phyloP scores from a whole-genome alignment of 2,329 filamentous ascomycete species.

The Diaporthe australafricana region DNA sequence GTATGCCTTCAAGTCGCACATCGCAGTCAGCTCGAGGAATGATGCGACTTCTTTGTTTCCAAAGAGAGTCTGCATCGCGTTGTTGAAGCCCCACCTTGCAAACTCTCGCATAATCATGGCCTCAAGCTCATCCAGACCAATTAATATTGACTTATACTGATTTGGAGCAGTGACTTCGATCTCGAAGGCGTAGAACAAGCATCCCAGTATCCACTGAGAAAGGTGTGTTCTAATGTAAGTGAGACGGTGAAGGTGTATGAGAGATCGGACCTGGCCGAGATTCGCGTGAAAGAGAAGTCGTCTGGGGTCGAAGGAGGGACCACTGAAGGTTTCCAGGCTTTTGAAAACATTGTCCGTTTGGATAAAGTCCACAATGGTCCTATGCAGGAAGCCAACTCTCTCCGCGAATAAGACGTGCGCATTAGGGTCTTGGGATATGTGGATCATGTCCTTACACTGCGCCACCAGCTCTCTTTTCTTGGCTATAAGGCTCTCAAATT shows the following conservation, averaged over 20 bases:
- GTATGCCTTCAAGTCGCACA: background rate
- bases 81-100: slow-evolving; percentile 1
- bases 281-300: slow-evolving; percentile 9
- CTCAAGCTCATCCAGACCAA: slow-evolving; percentile 13
- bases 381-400: slow-evolving; percentile 25
- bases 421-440: background rate
- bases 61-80: slow-evolving; percentile 1
- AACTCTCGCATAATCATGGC: background rate
- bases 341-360: slow-evolving; percentile 35
- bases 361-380: slow-evolving; percentile 32
- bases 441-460: slow-evolving; percentile 22
- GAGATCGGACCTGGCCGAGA: slow-evolving; percentile 15
- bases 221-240: background rate
- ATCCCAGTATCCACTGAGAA: slow-evolving; percentile 1
- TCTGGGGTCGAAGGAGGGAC: slow-evolving; percentile 8
- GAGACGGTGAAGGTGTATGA: slow-evolving; percentile 5
- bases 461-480: slow-evolving; percentile 18
- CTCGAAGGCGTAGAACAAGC: slow-evolving; percentile 2
- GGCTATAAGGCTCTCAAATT: background rate
- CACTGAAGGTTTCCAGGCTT: background rate
- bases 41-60: background rate
- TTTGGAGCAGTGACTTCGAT: background rate
- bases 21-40: background rate
- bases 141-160: background rate
- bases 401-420: background rate